phyloP scores from a whole-genome alignment of 441 rosid species.

The Gossypium davidsonii region DNA sequence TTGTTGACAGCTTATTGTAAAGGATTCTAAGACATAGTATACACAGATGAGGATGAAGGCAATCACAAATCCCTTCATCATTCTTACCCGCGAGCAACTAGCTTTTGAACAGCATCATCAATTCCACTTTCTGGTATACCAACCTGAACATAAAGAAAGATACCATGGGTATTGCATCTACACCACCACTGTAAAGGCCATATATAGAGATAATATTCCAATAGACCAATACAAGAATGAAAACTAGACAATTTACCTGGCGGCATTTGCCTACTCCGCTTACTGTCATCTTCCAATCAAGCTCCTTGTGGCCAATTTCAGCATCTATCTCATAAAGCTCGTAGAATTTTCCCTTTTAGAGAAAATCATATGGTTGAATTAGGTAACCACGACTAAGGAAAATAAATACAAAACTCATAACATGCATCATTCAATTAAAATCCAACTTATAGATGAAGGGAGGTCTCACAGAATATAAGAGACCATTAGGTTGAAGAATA shows the following conservation, averaged over 20 bases:
- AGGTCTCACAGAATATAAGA: neutral
- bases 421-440: neutral
- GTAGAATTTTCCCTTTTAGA: slow-evolving; percentile 75
- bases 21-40: neutral
- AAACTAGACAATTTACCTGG: slow-evolving; percentile 45
- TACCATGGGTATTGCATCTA: neutral
- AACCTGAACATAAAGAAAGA: slow-evolving; percentile 44
- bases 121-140: slow-evolving; percentile 87
- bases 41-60: slow-evolving; percentile 4
- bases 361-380: slow-evolving; percentile 11
- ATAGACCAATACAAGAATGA: neutral
- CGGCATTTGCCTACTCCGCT: slow-evolving; percentile 97
- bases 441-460: neutral
- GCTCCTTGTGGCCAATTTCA: slow-evolving; percentile 88
- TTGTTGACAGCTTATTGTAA: neutral
- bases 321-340: slow-evolving; percentile 98
- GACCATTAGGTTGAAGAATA: neutral
- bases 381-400: slow-evolving; percentile 6
- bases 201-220: neutral
- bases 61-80: neutral
- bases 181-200: neutral
- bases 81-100: slow-evolving; percentile 82
- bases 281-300: slow-evolving; percentile 91
- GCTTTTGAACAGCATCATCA: slow-evolving; percentile 85
- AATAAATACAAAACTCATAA: neutral